Evolutionary conservation across 768 basidiomycete species (phyloP).

Genomic region (Mycena latifolia): DNA sequence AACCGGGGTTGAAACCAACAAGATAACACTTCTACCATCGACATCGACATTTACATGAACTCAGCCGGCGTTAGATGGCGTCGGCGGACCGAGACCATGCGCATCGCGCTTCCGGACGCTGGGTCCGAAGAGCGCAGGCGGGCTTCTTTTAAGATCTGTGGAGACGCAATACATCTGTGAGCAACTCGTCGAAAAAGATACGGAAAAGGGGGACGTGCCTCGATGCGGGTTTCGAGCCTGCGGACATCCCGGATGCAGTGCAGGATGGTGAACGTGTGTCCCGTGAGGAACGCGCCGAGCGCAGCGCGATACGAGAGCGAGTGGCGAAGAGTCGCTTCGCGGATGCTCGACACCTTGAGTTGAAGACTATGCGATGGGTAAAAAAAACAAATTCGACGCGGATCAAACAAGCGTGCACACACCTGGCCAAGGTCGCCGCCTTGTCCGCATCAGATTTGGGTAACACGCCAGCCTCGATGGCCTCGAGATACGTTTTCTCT

Average conservation of each 20-base stretch:
- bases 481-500: conserved; percentile 9
- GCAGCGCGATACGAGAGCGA: neutral
- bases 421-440: neutral
- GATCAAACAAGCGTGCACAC: neutral
- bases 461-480: neutral
- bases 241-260: neutral
- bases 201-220: neutral
- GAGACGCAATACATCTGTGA: neutral
- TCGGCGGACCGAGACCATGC: neutral
- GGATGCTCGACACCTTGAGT: neutral
- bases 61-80: no score
- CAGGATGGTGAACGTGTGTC: neutral
- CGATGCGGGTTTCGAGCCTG: neutral
- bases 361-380: neutral
- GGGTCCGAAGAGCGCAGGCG: neutral
- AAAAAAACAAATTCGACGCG: neutral
- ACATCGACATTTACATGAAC: no score
- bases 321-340: neutral
- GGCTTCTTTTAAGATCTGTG: neutral
- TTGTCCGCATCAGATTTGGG: neutral
- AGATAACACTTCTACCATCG: no score
- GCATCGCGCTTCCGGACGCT: neutral
- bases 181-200: no score
- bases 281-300: neutral
- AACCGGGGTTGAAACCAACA: no score